A percentile compares a stretch with the other conserved stretches of the same genome.
Evolutionary conservation across 805 yeast species (phyloP).

Genomic region (Grigorovia jiainica): DNA sequence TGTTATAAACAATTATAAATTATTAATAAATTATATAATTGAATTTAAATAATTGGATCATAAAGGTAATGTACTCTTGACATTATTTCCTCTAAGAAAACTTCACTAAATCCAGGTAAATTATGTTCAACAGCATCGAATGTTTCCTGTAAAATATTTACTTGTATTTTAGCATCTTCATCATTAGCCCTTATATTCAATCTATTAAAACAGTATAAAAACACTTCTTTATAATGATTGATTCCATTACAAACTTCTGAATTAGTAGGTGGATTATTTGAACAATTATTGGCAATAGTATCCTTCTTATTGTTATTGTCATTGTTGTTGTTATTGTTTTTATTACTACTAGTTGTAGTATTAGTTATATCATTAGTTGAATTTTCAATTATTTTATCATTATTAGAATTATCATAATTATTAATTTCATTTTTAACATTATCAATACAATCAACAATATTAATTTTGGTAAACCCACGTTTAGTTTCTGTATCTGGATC

Average conservation of each 20-base stretch:
- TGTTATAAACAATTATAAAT: not conserved
- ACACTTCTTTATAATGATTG: not conserved
- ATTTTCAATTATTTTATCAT: too few species aligned
- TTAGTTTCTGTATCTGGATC: constrained; percentile 8
- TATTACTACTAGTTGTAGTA: too few species aligned
- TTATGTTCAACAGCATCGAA: constrained; percentile 38
- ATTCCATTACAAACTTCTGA: not conserved
- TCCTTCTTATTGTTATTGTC: not conserved
- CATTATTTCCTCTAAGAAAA: constrained; percentile 55
- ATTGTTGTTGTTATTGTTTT: too few species aligned
- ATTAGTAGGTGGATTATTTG: not conserved
- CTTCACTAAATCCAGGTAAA: constrained; percentile 58
- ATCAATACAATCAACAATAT: constrained; percentile 4
- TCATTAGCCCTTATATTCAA: constrained; percentile 45
- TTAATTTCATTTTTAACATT: constrained; percentile 10
- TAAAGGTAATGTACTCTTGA: constrained; percentile 24
- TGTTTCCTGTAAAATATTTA: constrained; percentile 33
- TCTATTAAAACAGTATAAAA: constrained; percentile 29
- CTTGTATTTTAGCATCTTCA: constrained; percentile 38
- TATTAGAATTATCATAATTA: not conserved
- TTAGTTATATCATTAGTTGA: too few species aligned
- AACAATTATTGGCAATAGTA: not conserved
- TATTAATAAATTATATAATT: not conserved
- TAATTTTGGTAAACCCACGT: not conserved
- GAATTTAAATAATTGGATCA: not conserved